These are phyloP conservation scores for Fomitopsis serialis DNA, from an alignment of 768 basidiomycete species.

Conservation along the genomic window DNA sequence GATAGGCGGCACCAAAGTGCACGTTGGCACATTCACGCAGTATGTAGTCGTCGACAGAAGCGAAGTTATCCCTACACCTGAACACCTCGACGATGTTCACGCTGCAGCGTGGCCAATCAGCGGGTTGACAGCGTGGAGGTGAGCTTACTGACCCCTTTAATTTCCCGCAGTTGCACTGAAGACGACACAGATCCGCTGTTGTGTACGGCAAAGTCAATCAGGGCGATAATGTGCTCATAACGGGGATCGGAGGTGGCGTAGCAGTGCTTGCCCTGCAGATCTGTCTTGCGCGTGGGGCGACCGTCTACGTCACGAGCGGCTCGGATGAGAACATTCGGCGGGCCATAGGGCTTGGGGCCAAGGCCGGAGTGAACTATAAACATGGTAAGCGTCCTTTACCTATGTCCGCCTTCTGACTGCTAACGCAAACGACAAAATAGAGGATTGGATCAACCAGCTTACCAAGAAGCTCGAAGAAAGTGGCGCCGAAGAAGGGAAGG, in stretches of 20 bases:
- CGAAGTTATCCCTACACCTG: constrained; percentile 61
- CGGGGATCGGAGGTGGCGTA: constrained; percentile 84
- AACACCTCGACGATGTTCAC: constrained; percentile 63
- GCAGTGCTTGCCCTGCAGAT: constrained; percentile 73
- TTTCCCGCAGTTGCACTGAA: background rate
- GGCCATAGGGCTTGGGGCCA: constrained; percentile 64
- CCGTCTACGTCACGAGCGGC: constrained; percentile 81
- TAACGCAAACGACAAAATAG: constrained; percentile 2
- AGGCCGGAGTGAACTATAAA: constrained; percentile 73
- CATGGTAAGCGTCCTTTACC: constrained; percentile 36
- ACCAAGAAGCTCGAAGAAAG: constrained; percentile 21
- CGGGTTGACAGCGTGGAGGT: constrained; percentile 85
- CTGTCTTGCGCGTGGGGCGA: constrained; percentile 67
- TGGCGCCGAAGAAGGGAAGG: constrained; percentile 19
- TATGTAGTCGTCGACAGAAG: constrained; percentile 72
- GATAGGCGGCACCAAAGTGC: constrained; percentile 49
- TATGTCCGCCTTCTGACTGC: background rate
- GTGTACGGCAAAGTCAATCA: constrained; percentile 57
- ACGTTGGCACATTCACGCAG: constrained; percentile 70
- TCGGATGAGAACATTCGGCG: constrained; percentile 61
- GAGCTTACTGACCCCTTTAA: background rate
- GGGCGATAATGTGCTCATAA: constrained; percentile 74
- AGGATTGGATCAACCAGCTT: constrained; percentile 31
- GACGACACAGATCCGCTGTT: constrained; percentile 47
- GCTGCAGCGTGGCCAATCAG: constrained; percentile 75